Evolutionary conservation across 805 yeast genomes (phyloP).

Genomic region (Candida sithepensis): DNA sequence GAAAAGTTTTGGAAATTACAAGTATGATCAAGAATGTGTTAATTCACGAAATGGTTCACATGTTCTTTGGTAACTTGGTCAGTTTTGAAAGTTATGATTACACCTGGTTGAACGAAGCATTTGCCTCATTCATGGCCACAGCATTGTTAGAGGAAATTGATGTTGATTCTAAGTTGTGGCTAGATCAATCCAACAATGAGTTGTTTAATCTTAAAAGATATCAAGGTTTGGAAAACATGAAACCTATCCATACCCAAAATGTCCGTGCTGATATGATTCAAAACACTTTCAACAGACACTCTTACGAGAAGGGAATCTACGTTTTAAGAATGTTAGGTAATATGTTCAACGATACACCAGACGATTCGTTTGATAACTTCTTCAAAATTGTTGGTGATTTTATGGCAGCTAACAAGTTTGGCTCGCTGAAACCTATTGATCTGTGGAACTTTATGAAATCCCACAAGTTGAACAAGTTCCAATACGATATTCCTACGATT

Average conservation of each 20-base stretch:
- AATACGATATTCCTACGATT: conserved; percentile 46
- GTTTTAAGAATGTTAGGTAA: conserved; percentile 50
- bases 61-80: conserved; percentile 72
- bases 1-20: conserved; percentile 15
- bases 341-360: conserved; percentile 31
- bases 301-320: conserved; percentile 60
- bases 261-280: conserved; percentile 36
- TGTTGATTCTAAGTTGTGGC: conserved; percentile 32
- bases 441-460: conserved; percentile 44
- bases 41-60: conserved; percentile 74
- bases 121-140: conserved; percentile 69
- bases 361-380: conserved; percentile 29
- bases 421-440: conserved; percentile 45
- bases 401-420: conserved; percentile 32
- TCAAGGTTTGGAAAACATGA: conserved; percentile 32
- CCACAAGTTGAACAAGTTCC: conserved; percentile 23
- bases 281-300: conserved; percentile 45
- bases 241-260: conserved; percentile 36
- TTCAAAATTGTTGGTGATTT: conserved; percentile 37
- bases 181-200: conserved; percentile 26
- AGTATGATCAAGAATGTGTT: conserved; percentile 48
- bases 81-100: conserved; percentile 66
- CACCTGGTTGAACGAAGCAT: conserved; percentile 74
- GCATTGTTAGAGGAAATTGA: conserved; percentile 29
- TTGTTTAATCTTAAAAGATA: conserved; percentile 29